Conservation (phyloP, 495 filamentous ascomycete genomes). For the Penicillium taxi region DNA sequence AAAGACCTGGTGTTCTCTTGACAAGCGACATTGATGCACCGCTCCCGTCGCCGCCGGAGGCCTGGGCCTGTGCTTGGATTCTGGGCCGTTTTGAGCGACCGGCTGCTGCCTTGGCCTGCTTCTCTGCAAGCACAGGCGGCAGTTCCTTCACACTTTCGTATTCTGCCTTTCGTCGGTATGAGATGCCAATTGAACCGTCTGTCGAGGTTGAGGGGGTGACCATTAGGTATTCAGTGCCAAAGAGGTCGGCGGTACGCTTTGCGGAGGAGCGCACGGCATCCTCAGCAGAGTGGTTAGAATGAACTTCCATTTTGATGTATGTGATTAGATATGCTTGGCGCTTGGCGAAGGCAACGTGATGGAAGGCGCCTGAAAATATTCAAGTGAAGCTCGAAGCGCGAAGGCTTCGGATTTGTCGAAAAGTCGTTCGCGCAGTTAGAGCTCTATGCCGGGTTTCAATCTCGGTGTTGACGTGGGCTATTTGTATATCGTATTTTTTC, state of each 20-base stretch:
- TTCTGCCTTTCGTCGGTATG: constrained; percentile 61
- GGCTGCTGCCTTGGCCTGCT: constrained; percentile 60
- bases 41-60: constrained; percentile 23
- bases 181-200: constrained; percentile 42
- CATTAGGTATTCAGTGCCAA: constrained; percentile 49
- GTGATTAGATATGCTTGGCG: constrained; percentile 6
- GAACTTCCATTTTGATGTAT: constrained; percentile 26
- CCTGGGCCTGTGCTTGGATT: constrained; percentile 25
- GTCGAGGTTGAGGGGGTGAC: constrained; percentile 37
- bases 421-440: constrained; percentile 13
- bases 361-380: no score
- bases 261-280: constrained; percentile 49
- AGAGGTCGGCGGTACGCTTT: constrained; percentile 63
- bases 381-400: constrained; percentile 3
- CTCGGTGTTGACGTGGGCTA: no score
- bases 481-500: no score
- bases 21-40: constrained; percentile 41
- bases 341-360: no score
- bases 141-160: constrained; percentile 76
- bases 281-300: constrained; percentile 28
- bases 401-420: constrained; percentile 3
- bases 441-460: constrained; percentile 7
- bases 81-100: constrained; percentile 51
- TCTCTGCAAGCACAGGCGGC: constrained; percentile 77
- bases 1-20: constrained; percentile 23